phyloP scores from a whole-genome alignment of 768 basidiomycete genomes.

The Exsudoporus frostii region DNA sequence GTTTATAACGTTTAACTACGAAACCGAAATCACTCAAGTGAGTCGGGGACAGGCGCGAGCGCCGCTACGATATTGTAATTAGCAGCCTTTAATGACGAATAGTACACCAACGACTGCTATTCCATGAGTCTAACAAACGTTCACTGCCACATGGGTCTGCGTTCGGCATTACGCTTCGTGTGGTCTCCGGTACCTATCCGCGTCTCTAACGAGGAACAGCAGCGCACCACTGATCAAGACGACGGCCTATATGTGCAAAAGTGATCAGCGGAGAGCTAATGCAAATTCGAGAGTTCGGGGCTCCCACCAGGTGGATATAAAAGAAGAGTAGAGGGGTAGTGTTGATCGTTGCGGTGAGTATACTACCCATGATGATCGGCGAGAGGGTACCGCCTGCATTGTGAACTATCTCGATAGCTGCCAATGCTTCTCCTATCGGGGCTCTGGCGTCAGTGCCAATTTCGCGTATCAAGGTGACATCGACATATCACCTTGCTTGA shows the following conservation, averaged over 20 bases:
- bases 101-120: too few relatives aligned
- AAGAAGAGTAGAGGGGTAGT: slow-evolving; percentile 21
- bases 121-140: neutral
- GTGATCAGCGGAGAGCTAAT: neutral
- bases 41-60: too few relatives aligned
- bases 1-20: too few relatives aligned
- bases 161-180: slow-evolving; percentile 1
- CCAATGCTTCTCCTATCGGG: slow-evolving; percentile 26
- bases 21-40: too few relatives aligned
- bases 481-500: slow-evolving; percentile 23
- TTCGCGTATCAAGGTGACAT: too few relatives aligned
- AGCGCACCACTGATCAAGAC: slow-evolving; percentile 13
- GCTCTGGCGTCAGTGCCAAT: neutral
- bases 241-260: slow-evolving; percentile 7
- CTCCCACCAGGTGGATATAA: slow-evolving; percentile 24
- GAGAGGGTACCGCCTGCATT: slow-evolving; percentile 22
- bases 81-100: too few relatives aligned
- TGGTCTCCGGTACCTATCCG: slow-evolving; percentile 14
- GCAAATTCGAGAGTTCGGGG: neutral
- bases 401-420: slow-evolving; percentile 27
- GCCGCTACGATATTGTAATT: too few relatives aligned
- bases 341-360: slow-evolving; percentile 25
- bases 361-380: slow-evolving; percentile 30
- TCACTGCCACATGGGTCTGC: neutral
- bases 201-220: slow-evolving; percentile 25